Base-by-base conservation (phyloP, 1,284 basidiomycete genomes). In the Volvariella surrecta region DNA sequence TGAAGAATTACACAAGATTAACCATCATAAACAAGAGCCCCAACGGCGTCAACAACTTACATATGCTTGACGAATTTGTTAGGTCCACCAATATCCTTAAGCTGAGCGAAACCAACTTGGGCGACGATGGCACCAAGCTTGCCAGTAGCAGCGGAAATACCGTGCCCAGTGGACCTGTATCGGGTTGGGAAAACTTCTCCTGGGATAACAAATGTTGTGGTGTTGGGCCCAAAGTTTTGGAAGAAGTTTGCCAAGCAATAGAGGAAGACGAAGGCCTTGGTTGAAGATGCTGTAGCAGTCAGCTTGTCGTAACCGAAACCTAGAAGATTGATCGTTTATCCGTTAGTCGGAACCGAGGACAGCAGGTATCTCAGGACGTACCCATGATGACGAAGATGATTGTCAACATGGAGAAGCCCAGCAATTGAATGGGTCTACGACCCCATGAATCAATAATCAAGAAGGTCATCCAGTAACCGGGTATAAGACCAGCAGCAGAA, bases 181-280 rank as follows among this genome's bases (percentile, higher is more conserved):
- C 89, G 79, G 2, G 89, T 92, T 1, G 89, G 89, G 80, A 91
- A 93, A 20, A 71, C 76, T 61, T 93, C 88, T 45, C 85, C 87
- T 6, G 90, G 89, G 28, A 92, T 70, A 52, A 91, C 57, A 60
- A 81, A 92, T 2, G 88, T 92, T 0, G 87, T 91, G 0, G 79
- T 77, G 63, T 90, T 91, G 41, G 88, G 82, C 0, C 88, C 87
- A 57, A 82, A 84, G 60, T 82, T 82, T 65, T 82, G 74, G 73
- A 81, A 82, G 66, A 82, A 81, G 58, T 82, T 78, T 49, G 82
- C 69, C 19, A 88, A 63, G 59, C 84, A 87, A 65, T 86, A 89
- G 24, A 88, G 68, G 66, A 84, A 79, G 40, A 89, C 80, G 61
- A 90, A 89, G 2, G 75, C 78, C 51, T 78, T 79, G 48, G 64